Evolutionary conservation across 1,139 yeast genomes (phyloP), one percentile per base, ranked within the genome.

Genomic region (Arxiozyma slooffiae): DNA sequence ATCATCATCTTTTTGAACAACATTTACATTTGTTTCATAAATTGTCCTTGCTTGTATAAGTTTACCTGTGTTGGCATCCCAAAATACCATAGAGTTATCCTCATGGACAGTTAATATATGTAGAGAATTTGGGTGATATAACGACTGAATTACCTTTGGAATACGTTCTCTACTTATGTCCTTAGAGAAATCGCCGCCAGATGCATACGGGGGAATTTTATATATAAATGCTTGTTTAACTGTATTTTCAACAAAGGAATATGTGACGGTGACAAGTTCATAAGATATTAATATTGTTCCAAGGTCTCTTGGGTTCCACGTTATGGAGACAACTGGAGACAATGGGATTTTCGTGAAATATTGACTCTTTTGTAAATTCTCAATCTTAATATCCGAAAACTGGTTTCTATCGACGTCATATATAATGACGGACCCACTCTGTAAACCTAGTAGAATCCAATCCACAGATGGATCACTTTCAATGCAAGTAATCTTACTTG

Each of bases 91-190:
- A 0, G 95, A 78, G 48, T 90, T 92, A 60, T 90, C 97, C 20
- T 71, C 79, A 63, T 90, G 95, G 1, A 81, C 77, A 0, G 96
- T 83, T 17, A 86, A 75, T 6, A 88, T 71, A 64, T 90, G 95
- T 45, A 88, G 75, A 0, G 97, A 97, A 64, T 89, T 88, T 2
- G 99, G 98, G 64, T 90, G 97, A 79, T 87, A 92, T 41, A 80
- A 73, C 0, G 96, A 82, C 49, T 79, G 80, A 1, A 72, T 59
- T 2, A 86, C 63, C 43, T 73, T 78, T 1, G 92, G 83, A 34
- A 65, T 68, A 46, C 81, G 66, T 4, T 44, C 45, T 38, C 53
- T 53, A 38, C 48, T 51, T 9, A 53, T 48, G 38, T 56, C 51
- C 20, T 54, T 51, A 26, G 58, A 58, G 49, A 53, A 56, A 47